A percentile compares a stretch with the other conserved stretches of the same genome.
These are phyloP conservation scores for Sphagnum fallax DNA, from an alignment of 228 moss, liverwort and hornwort species.

Conservation along the genomic window DNA sequence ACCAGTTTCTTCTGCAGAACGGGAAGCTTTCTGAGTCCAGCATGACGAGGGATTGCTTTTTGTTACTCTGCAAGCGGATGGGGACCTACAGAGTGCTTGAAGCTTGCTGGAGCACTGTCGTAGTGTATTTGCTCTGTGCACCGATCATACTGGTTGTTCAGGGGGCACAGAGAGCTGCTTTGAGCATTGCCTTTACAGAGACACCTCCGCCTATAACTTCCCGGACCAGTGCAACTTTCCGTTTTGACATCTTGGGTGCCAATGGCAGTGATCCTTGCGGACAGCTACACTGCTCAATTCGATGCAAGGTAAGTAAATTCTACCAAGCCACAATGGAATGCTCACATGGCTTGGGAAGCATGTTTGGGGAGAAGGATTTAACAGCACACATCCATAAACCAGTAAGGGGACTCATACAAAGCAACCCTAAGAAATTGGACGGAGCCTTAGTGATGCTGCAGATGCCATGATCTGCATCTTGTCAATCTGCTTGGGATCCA, in stretches of 20 bases:
- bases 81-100: conserved; percentile 7
- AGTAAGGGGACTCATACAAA: too few relatives aligned
- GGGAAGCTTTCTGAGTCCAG: too few relatives aligned
- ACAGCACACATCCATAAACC: too few relatives aligned
- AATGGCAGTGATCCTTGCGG: conserved; percentile 65
- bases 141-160: conserved; percentile 3
- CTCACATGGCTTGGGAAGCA: background rate
- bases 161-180: conserved; percentile 1
- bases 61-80: conserved; percentile 1
- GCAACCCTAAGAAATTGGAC: too few relatives aligned
- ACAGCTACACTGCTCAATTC: conserved; percentile 41
- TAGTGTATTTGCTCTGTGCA: conserved; percentile 14
- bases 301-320: conserved; percentile 48
- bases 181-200: conserved; percentile 29
- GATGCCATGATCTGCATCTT: background rate
- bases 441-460: too few relatives aligned
- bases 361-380: background rate
- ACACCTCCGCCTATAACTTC: conserved; percentile 48
- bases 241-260: conserved; percentile 34
- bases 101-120: conserved; percentile 12
- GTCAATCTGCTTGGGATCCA: background rate
- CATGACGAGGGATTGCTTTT: too few relatives aligned
- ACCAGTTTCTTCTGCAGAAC: too few relatives aligned
- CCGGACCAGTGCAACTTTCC: conserved; percentile 47
- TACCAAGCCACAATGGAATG: background rate